Evolutionary conservation across 129 eudicot genomes (phyloP).

Genomic region (Helianthus annuus): DNA sequence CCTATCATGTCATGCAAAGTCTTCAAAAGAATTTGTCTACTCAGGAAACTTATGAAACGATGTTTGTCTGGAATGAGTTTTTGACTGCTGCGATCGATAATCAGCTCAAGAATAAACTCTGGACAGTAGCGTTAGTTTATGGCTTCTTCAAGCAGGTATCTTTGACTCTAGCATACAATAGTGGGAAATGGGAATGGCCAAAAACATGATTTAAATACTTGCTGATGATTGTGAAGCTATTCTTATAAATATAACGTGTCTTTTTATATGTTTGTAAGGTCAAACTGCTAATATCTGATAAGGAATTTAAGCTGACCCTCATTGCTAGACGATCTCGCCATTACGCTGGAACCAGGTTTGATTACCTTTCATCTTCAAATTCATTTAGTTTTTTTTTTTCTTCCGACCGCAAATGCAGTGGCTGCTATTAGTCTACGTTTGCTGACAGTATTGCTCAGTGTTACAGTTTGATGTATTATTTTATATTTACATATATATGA

Average conservation of each 20-base stretch:
- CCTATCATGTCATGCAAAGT: conserved; percentile 83
- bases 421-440: conserved; percentile 13
- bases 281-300: conserved; percentile 56
- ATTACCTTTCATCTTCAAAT: not conserved
- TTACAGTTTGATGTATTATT: conserved; percentile 8
- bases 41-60: conserved; percentile 60
- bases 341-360: conserved; percentile 98
- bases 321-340: conserved; percentile 97
- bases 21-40: conserved; percentile 78
- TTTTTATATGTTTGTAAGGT: conserved; percentile 38
- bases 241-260: conserved; percentile 8
- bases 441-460: conserved; percentile 11
- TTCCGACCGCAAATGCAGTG: conserved; percentile 11
- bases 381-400: not conserved
- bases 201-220: conserved; percentile 9
- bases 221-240: conserved; percentile 19
- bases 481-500: not conserved
- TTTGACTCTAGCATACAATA: not conserved
- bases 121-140: conserved; percentile 89
- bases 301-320: conserved; percentile 64
- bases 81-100: conserved; percentile 71
- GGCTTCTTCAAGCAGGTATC: conserved; percentile 93
- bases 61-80: conserved; percentile 97
- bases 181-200: not conserved
- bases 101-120: conserved; percentile 65